Evolutionary conservation across 2,329 filamentous ascomycete genomes (phyloP), one percentile per base, ranked within the genome.

Genomic region (Exophiala mesophila): DNA sequence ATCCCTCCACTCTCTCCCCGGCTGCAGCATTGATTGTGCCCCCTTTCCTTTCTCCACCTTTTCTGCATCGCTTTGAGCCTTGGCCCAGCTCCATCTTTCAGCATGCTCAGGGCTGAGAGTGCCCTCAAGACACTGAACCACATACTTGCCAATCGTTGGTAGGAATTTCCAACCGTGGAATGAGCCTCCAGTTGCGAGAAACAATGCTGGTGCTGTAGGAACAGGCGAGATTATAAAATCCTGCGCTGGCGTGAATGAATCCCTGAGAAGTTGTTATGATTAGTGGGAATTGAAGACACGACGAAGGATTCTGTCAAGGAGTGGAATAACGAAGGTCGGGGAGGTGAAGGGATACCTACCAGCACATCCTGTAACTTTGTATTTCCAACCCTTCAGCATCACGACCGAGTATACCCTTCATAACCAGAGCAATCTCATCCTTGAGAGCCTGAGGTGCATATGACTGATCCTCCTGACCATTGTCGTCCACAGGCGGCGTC

Each of bases 141-240:
- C 69, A 18, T 73, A 66, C 4, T 62, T 59, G 1, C 74, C 74
- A 32, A 77, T 66, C 3, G 65, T 64, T 2, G 72, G 70, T 55
- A 72, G 70, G 26, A 72, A 67, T 66, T 73, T 76, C 48, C 73
- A 76, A 2, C 69, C 72, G 49, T 76, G 70, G 1, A 71, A 73
- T 19, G 69, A 72, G 0, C 66, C 74, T 3, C 73, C 73, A 3
- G 69, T 64, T 3, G 69, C 73, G n/a, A 77, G 51, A 3, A 72
- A 55, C 16, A 75, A 52, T n/a, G 62, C 65, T 30, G 55, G 45
- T 33, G 65, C 57, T 9, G 63, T 57, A 0, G 72, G 70, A 55
- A 76, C 72, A 18, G 59, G 58, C 39, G 69, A 67, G 38, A 78
- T 73, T 13, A 78, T 53, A 37, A 76, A 77, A 18, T 70, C 62